phyloP scores from a whole-genome alignment of 495 filamentous ascomycete species.

The Bathelium albidoporum region DNA sequence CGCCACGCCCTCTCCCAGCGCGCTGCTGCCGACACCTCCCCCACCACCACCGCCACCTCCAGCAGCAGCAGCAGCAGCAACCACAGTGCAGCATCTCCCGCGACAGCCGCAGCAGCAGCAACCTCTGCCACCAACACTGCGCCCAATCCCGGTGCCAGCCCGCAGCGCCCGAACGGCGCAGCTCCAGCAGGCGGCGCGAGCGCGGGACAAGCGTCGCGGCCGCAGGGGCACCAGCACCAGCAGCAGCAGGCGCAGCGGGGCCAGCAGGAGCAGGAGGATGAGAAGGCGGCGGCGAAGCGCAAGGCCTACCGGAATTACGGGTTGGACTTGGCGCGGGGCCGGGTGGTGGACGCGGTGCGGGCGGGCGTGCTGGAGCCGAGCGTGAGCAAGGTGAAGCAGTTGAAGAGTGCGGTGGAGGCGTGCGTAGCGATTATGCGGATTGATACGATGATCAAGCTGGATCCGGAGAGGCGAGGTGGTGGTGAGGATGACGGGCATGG shows the following conservation, averaged over 20 bases:
- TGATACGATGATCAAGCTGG: conserved; percentile 96
- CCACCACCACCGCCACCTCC: conserved; percentile 15
- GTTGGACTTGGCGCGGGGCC: conserved; percentile 78
- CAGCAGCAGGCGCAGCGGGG: neutral
- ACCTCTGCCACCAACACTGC: neutral
- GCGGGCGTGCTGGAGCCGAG: conserved; percentile 91
- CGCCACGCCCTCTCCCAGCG: conserved; percentile 91
- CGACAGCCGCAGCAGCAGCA: neutral
- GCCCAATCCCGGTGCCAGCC: neutral
- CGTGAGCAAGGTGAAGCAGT: conserved; percentile 96
- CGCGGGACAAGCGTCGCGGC: neutral
- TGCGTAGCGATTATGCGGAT: conserved; percentile 99
- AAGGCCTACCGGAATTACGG: conserved; percentile 99
- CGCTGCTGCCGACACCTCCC: conserved; percentile 64
- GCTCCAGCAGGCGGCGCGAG: neutral
- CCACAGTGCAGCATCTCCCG: neutral
- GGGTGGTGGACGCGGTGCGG: conserved; percentile 88
- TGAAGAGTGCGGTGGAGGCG: conserved; percentile 97
- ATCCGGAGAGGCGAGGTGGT: conserved; percentile 71
- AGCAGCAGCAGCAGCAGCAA: conserved; percentile 4
- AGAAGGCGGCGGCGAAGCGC: conserved; percentile 78
- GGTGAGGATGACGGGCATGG: conserved; percentile 70
- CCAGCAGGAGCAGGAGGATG: conserved; percentile 36
- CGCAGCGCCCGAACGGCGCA: neutral
- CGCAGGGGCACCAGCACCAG: neutral